A percentile compares a stretch with the other conserved stretches of the same genome.
Evolutionary conservation across 176 grass and related monocot genomes (phyloP).

Genomic region (Zoysia japonica): DNA sequence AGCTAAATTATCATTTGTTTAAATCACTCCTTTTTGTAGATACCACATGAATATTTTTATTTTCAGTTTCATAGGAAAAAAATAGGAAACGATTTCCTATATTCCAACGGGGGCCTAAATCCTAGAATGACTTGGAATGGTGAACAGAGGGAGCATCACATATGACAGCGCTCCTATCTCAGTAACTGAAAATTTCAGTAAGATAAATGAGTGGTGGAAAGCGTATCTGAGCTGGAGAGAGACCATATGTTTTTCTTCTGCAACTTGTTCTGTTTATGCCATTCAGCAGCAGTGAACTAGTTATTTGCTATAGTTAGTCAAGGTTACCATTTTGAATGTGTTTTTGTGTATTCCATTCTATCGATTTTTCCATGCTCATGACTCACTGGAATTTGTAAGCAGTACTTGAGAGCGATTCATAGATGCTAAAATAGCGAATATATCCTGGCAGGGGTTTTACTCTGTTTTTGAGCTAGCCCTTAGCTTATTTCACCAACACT

Average conservation of each 20-base stretch:
- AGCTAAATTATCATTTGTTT: too few species aligned
- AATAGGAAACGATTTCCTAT: too few species aligned
- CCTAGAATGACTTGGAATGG: too few species aligned
- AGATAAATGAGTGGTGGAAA: background rate
- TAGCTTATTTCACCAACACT: too few species aligned
- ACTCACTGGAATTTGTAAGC: background rate
- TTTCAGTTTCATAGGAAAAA: too few species aligned
- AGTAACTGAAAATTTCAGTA: background rate
- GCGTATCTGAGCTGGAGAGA: background rate
- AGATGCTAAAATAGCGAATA: background rate
- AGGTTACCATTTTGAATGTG: background rate
- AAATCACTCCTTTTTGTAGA: too few species aligned
- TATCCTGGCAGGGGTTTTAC: background rate
- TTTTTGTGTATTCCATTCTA: background rate
- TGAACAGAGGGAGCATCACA: background rate
- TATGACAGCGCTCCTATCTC: background rate
- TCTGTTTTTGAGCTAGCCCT: too few species aligned
- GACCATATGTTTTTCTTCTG: background rate
- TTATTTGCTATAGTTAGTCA: background rate
- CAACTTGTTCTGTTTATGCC: background rate
- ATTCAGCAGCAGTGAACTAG: background rate
- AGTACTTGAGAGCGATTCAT: background rate
- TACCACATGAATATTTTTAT: too few species aligned
- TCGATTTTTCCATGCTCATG: background rate
- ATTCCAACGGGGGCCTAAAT: too few species aligned